A percentile compares a stretch with the other conserved stretches of the same genome.
phyloP scores from a whole-genome alignment of 129 eudicot genomes.

The Gnaphalium uliginosum region DNA sequence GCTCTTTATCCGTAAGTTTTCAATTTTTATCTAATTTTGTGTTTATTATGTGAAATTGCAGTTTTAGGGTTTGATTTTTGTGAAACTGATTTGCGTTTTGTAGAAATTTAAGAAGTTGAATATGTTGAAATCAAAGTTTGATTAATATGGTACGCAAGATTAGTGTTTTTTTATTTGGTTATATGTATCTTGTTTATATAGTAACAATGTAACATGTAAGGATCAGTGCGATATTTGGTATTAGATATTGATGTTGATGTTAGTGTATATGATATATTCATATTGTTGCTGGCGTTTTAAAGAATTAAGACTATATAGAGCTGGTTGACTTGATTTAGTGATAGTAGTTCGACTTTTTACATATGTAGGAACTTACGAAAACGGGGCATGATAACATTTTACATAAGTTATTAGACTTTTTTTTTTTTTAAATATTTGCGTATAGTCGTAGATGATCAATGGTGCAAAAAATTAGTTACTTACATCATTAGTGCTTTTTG shows the following conservation, averaged over 20 bases:
- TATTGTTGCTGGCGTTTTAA: not conserved
- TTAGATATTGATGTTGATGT: not conserved
- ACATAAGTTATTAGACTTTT: not conserved
- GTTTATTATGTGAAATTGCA: not conserved
- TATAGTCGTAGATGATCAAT: not conserved
- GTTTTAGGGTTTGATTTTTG: not conserved
- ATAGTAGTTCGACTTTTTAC: not conserved
- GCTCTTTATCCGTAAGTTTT: constrained; percentile 70
- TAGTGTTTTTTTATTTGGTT: not conserved
- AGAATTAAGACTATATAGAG: not conserved
- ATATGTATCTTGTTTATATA: not conserved
- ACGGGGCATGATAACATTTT: not conserved
- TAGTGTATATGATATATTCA: not conserved
- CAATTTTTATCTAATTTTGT: not conserved
- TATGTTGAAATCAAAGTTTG: not conserved
- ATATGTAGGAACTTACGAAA: not conserved
- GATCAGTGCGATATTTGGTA: not conserved
- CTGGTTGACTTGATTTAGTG: not conserved
- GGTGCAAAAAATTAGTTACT: not conserved
- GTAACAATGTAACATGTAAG: not conserved
- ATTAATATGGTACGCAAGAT: not conserved
- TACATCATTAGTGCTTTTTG: not conserved
- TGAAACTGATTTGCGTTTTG: constrained; percentile 3
- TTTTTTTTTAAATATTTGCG: not conserved
- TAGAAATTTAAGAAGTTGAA: not conserved